These are phyloP conservation scores for Diaporthe caulivora DNA, from an alignment of 2,329 filamentous ascomycete genomes.

Conservation along the genomic window DNA sequence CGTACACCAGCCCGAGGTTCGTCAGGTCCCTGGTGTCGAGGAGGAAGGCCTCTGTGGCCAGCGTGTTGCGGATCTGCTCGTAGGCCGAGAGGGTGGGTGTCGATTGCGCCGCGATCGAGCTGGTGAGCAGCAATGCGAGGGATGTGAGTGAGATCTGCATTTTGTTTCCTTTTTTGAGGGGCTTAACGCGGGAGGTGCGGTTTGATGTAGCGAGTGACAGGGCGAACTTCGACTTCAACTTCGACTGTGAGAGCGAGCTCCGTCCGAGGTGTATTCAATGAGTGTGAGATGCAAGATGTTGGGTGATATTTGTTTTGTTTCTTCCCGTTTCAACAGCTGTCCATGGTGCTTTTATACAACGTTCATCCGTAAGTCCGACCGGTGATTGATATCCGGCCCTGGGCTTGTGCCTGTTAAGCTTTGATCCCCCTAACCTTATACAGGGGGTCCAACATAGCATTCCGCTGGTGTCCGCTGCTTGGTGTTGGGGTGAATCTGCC, in stretches of 20 bases:
- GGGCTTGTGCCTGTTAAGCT: background rate
- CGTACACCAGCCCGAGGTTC: constrained; percentile 8
- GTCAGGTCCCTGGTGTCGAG: constrained; percentile 25
- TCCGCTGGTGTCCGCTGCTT: background rate
- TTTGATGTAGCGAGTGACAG: background rate
- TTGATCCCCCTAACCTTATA: constrained; percentile 20
- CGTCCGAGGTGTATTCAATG: background rate
- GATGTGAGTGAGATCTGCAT: background rate
- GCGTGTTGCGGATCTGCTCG: constrained; percentile 23
- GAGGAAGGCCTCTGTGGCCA: constrained; percentile 19
- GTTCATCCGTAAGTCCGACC: background rate
- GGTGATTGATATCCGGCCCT: background rate
- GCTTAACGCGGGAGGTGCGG: background rate
- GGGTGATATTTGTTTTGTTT: background rate
- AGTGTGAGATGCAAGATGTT: background rate
- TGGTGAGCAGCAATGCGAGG: background rate
- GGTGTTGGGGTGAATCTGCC: too few relatives aligned
- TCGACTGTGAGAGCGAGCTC: too few relatives aligned
- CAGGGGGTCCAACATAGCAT: background rate
- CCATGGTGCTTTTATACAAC: background rate
- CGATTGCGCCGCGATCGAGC: background rate
- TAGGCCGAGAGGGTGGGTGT: constrained; percentile 14
- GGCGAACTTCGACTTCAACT: background rate
- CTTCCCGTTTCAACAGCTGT: background rate
- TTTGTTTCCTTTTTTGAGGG: background rate